Conservation (phyloP, 2,329 filamentous ascomycete genomes). For the Alternaria sp. region DNA sequence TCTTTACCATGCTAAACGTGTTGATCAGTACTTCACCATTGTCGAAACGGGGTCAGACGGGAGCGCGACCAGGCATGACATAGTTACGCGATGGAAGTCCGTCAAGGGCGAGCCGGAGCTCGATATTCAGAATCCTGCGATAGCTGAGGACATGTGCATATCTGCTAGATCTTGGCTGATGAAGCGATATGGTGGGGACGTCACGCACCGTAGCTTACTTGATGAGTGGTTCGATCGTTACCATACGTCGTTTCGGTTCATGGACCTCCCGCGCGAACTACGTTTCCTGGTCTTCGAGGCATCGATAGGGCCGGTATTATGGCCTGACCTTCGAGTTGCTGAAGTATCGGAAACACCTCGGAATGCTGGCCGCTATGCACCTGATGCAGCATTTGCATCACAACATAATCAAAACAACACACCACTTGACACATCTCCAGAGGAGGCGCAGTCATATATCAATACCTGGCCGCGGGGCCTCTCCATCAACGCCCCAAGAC, state of each 20-base stretch:
- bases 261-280: background rate
- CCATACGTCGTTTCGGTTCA: background rate
- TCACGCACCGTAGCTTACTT: accelerated
- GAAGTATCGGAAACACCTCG: background rate
- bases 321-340: background rate
- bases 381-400: background rate
- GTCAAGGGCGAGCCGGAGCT: background rate
- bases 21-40: background rate
- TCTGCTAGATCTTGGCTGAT: background rate
- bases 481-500: background rate
- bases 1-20: background rate
- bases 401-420: background rate
- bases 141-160: background rate
- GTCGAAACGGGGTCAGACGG: background rate
- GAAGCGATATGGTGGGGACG: background rate
- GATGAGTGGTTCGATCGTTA: background rate
- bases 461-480: background rate
- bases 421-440: background rate
- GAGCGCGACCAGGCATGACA: background rate
- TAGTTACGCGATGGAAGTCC: background rate
- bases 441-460: background rate
- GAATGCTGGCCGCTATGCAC: background rate
- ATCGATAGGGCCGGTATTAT: background rate
- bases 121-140: background rate
- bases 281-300: background rate